Evolutionary conservation across 2,329 filamentous ascomycete genomes (phyloP).

Genomic region (Eutypa lata): DNA sequence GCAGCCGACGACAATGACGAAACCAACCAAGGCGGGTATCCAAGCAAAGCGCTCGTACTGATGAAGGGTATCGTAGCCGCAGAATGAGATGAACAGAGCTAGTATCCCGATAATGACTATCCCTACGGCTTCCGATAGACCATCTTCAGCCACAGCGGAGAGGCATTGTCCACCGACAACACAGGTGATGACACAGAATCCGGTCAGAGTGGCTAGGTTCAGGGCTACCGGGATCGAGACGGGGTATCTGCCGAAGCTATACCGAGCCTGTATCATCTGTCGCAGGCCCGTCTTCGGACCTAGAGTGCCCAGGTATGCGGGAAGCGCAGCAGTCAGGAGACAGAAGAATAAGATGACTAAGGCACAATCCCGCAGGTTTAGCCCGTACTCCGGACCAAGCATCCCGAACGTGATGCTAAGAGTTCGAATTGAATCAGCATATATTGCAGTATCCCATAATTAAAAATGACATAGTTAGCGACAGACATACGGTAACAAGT

Average conservation of each 20-base stretch:
- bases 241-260: conserved; percentile 58
- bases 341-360: conserved; percentile 64
- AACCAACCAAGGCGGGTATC: conserved; percentile 52
- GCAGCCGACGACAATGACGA: conserved; percentile 52
- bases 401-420: conserved; percentile 60
- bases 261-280: conserved; percentile 64
- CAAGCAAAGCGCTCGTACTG: conserved; percentile 57
- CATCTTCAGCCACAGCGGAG: conserved; percentile 47
- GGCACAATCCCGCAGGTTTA: conserved; percentile 53
- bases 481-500: conserved; percentile 24
- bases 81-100: conserved; percentile 59
- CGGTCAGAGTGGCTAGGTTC: conserved; percentile 60
- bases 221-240: conserved; percentile 59
- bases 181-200: conserved; percentile 61
- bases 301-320: conserved; percentile 55
- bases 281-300: conserved; percentile 62
- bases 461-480: background rate
- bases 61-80: conserved; percentile 56
- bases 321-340: conserved; percentile 49
- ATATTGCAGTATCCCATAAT: background rate
- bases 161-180: conserved; percentile 60
- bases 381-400: conserved; percentile 52
- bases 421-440: background rate
- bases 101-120: conserved; percentile 60
- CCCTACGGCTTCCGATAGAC: conserved; percentile 50